Base-by-base conservation (phyloP, 768 basidiomycete species). In the Russula compacta region DNA sequence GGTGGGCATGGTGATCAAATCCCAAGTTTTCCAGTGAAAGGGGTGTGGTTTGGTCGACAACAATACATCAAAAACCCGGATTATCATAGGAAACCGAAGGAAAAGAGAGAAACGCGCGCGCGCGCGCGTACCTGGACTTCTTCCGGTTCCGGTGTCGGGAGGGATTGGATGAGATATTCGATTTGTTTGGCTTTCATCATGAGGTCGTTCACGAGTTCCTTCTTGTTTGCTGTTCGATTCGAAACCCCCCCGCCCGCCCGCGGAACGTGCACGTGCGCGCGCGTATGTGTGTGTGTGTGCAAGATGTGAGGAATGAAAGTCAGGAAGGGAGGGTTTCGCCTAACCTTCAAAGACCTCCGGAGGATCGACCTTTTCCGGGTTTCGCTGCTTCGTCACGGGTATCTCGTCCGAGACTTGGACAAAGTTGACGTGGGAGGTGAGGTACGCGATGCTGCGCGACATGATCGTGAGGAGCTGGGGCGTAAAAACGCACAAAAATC, bases 121-220 rank as follows among this genome's bases (percentile, higher is more conserved):
- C 10, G 12, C 2, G 21, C 14, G 67, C 76, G 32, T 59, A 84
- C 90, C 78, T 91, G 89, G 21, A 78, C 79, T 69, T 88, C 86
- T 68, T 90, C 89, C 2, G 84, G 78, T 69, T 92, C 91, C 2
- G 87, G 86, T 42, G 82, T 83, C 0, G 91, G 92, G 14, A 95
- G 72, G 0, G 84, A 85, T 53, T 87, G 81, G 53, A 95, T 89
- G 51, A 95, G 80, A 67, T 83, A 86, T 67, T 95, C 88, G 44
- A 95, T 82, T 71, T 94, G 90, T 68, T 95, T 95, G 14, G 91
- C 90, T 68, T 95, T 94, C 42, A 83, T 79, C 43, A 94, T 80
- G 43, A 95, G 77, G 68, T 95, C 92, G 15, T 80, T 75, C 5
- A 92, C 89, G 21, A 95, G 83, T 71, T 95, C 92, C 64, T 82